These are phyloP conservation scores for Auxenochlorella pyrenoidosa DNA, from an alignment of 139 green algal genomes.

Conservation along the genomic window DNA sequence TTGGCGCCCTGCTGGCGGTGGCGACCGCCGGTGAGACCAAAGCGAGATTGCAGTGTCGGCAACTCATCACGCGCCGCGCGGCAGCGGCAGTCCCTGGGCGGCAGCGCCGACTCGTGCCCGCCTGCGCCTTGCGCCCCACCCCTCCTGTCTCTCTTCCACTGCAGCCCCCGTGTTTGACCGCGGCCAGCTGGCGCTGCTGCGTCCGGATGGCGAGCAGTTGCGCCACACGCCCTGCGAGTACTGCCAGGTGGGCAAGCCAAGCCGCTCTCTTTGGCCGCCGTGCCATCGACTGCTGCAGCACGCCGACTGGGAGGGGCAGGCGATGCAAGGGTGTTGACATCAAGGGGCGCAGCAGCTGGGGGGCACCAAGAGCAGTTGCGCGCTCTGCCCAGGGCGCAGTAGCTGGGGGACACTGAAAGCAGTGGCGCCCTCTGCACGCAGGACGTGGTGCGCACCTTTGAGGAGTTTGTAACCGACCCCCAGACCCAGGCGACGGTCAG, in stretches of 20 bases:
- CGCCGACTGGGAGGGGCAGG: too few relatives aligned
- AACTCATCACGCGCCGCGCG: background rate
- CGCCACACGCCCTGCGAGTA: conserved; percentile 1
- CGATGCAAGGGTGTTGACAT: too few relatives aligned
- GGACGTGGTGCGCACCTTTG: conserved; percentile 15
- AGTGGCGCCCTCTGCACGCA: background rate
- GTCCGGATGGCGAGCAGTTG: background rate
- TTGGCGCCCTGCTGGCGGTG: conserved; percentile 3
- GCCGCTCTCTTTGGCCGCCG: too few relatives aligned
- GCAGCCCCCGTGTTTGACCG: conserved; percentile 19
- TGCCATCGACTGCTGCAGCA: too few relatives aligned
- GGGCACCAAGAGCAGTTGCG: too few relatives aligned
- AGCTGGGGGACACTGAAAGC: too few relatives aligned
- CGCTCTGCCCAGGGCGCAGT: too few relatives aligned
- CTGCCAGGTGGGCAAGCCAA: conserved; percentile 4
- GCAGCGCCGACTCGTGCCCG: background rate
- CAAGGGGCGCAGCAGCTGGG: too few relatives aligned
- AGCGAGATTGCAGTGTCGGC: background rate
- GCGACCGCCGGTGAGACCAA: conserved; percentile 1
- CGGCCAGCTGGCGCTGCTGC: conserved; percentile 1
- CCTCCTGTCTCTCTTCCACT: background rate
- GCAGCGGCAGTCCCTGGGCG: background rate
- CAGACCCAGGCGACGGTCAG: conserved; percentile 14
- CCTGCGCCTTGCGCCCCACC: background rate
- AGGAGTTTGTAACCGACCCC: conserved; percentile 14